Evolutionary conservation across 2,329 filamentous ascomycete species (phyloP), one percentile per base, ranked within the genome.

Genomic region (Eurotiales sp.): DNA sequence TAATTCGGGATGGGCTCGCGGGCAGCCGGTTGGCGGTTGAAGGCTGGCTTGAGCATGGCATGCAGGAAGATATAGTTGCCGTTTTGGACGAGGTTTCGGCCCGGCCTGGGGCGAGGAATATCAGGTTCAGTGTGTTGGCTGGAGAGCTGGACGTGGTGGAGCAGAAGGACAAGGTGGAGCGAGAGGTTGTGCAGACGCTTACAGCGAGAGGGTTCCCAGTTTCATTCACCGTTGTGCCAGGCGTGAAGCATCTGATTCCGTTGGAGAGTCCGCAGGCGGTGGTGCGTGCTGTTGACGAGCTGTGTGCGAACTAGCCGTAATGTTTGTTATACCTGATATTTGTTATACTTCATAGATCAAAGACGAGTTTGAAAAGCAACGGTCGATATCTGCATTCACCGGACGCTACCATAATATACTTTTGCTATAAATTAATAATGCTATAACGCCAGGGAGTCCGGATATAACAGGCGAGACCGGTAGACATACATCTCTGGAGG

Each of bases 41-140:
- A 19, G 68, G 68, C 0, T 72, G 69, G 68, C 64, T 67, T 12
- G 52, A 53, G 7, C 67, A 68, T 52, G 64, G 56, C 4, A 68
- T 70, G 64, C 55, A 50, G 23, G 67, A 72, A 46, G 61, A 71
- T 52, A 62, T 69, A 39, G 52, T 59, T 2, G 50, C 54, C 4
- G 32, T 50, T 8, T 55, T 59, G 10, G 56, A 52, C 21, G 39
- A 46, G 12, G 59, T 61, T 19, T 27, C 23, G 8, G 29, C 57
- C 2, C 21, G 12, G 2, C 11, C 37, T 36, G 39, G 17, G 3
- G 21, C 25, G 12, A n/a, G 21, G 21, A 21, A 55, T 58, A 4
- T 65, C 51, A 21, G 56, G 57, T 43, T 55, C 55, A 36, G 59
- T 59, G 25, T 65, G 3, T 30, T 71, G n/a, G 62, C 58, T 14